phyloP scores from a whole-genome alignment of 257 asterid genomes.

The Solanum etuberosum region DNA sequence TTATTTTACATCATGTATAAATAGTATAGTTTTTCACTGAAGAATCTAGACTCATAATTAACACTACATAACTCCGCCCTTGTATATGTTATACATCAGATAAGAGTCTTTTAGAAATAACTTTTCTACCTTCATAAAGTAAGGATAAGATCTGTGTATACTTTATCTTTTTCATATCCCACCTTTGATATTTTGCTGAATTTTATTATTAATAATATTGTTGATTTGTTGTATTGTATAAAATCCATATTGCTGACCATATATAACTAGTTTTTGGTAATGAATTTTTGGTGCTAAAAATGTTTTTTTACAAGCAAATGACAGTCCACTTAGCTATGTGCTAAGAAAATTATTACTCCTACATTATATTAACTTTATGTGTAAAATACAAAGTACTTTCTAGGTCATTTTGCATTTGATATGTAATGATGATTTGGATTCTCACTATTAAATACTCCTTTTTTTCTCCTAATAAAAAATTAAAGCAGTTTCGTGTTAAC shows the following conservation, averaged over 20 bases:
- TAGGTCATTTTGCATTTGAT: neutral
- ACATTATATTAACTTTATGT: neutral
- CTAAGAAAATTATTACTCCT: neutral
- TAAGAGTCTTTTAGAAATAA: no score
- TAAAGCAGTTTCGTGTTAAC: conserved; percentile 2
- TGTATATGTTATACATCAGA: fast-evolving
- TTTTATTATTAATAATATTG: no score
- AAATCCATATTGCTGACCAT: neutral
- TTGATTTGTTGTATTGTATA: neutral
- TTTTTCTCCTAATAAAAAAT: neutral
- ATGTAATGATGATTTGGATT: neutral
- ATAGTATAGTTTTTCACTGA: neutral
- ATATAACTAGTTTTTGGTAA: neutral
- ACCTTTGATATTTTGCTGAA: neutral
- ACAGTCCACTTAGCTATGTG: neutral
- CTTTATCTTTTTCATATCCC: neutral
- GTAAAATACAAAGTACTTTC: neutral
- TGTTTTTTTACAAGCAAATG: neutral
- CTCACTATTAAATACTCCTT: neutral
- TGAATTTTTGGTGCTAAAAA: neutral
- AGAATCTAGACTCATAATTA: neutral
- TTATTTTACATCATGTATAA: neutral
- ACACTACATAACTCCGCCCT: fast-evolving
- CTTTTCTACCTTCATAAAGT: neutral
- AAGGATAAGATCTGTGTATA: neutral